phyloP scores from a whole-genome alignment of 352 stramenopile genomes.

The Globisporangium acanthophoron region DNA sequence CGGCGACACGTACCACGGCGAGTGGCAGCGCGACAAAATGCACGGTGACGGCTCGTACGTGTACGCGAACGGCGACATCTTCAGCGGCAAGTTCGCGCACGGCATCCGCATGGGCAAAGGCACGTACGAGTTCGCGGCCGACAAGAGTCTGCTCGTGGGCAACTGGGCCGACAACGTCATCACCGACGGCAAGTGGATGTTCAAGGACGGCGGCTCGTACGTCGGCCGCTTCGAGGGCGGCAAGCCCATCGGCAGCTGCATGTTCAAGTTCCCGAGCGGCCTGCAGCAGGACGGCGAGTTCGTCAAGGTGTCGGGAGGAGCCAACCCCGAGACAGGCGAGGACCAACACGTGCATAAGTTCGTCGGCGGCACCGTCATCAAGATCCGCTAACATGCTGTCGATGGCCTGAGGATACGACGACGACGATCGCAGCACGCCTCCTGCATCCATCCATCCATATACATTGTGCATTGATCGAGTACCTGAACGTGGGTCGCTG shows the following conservation, averaged over 20 bases:
- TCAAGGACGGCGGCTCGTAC: conserved; percentile 84
- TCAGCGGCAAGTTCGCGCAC: conserved; percentile 74
- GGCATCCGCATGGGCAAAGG: conserved; percentile 84
- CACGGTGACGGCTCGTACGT: conserved; percentile 88
- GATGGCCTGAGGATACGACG: background rate
- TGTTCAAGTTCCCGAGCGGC: conserved; percentile 83
- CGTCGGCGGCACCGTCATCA: conserved; percentile 59
- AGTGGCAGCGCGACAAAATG: conserved; percentile 84
- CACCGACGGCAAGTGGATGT: conserved; percentile 88
- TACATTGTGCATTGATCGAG: conserved; percentile 1
- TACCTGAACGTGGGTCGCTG: background rate
- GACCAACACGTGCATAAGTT: conserved; percentile 59
- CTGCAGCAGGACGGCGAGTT: conserved; percentile 85
- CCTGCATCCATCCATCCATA: background rate
- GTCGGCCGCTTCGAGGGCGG: conserved; percentile 81
- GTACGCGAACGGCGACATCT: conserved; percentile 92
- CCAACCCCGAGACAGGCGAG: conserved; percentile 41
- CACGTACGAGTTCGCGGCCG: conserved; percentile 84
- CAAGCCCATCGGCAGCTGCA: conserved; percentile 83
- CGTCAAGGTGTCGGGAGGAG: conserved; percentile 33
- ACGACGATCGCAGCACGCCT: too few species aligned
- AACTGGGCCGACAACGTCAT: conserved; percentile 86
- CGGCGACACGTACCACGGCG: conserved; percentile 86
- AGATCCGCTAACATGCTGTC: conserved; percentile 37
- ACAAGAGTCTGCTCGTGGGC: conserved; percentile 82